Conservation (phyloP, 345 rosid species). For the Triadica sebifera region DNA sequence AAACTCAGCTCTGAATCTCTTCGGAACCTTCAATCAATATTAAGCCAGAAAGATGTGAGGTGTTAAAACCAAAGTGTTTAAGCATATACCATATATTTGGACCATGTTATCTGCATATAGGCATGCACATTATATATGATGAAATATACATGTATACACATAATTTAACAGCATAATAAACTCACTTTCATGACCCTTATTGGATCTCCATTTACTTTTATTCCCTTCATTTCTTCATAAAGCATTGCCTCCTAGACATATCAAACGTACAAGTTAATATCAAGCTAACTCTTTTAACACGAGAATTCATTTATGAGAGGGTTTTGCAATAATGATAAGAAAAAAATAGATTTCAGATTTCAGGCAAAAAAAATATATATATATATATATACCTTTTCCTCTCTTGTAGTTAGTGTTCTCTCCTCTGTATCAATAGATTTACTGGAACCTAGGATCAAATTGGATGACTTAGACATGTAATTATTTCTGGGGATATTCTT, state of each 20-base stretch:
- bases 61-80: slow-evolving; percentile 12
- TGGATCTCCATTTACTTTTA: slow-evolving; percentile 33
- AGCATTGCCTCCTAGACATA: slow-evolving; percentile 44
- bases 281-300: not conserved
- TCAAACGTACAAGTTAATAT: not conserved
- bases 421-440: slow-evolving; percentile 43
- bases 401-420: slow-evolving; percentile 41
- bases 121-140: not conserved
- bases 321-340: too few relatives aligned
- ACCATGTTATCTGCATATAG: not conserved
- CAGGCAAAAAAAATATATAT: too few relatives aligned
- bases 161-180: slow-evolving; percentile 17
- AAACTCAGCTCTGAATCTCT: slow-evolving; percentile 36
- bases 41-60: slow-evolving; percentile 12
- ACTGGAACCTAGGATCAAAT: slow-evolving; percentile 33
- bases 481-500: slow-evolving; percentile 40
- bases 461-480: slow-evolving; percentile 41
- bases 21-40: slow-evolving; percentile 43
- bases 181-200: slow-evolving; percentile 41
- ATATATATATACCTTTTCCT: slow-evolving; percentile 35
- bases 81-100: not conserved
- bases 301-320: not conserved
- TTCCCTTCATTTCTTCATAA: slow-evolving; percentile 37
- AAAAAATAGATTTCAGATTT: too few relatives aligned
- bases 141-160: not conserved